phyloP scores from a whole-genome alignment of 805 yeast species.

The Teunomyces panamensis region DNA sequence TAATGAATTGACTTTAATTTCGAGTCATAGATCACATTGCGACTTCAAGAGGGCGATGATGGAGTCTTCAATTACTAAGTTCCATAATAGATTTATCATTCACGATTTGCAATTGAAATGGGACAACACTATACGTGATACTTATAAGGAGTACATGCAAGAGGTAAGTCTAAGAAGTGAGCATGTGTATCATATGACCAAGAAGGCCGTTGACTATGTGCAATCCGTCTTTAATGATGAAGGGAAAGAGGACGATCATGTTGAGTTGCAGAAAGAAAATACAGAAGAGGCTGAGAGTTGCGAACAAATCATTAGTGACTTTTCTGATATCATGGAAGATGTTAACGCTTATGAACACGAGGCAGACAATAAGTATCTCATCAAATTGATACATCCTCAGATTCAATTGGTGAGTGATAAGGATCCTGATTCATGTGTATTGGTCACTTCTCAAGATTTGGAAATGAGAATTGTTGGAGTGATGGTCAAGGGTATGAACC shows the following conservation, averaged over 20 bases:
- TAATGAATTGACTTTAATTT: constrained; percentile 25
- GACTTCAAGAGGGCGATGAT: constrained; percentile 23
- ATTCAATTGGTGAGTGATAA: constrained; percentile 58
- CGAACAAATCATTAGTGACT: neutral
- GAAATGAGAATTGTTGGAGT: constrained; percentile 51
- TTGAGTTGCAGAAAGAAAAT: constrained; percentile 17
- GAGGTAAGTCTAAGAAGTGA: constrained; percentile 43
- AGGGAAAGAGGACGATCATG: constrained; percentile 13
- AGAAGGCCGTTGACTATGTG: constrained; percentile 48
- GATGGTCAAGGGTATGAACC: constrained; percentile 40
- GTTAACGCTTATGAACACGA: constrained; percentile 41
- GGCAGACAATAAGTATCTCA: constrained; percentile 54
- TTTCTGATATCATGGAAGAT: constrained; percentile 36
- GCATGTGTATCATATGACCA: constrained; percentile 44
- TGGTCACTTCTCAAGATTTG: constrained; percentile 56
- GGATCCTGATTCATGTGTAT: constrained; percentile 46
- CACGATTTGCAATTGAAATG: constrained; percentile 76
- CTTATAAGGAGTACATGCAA: constrained; percentile 55
- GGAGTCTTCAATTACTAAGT: constrained; percentile 30
- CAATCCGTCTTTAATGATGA: constrained; percentile 35
- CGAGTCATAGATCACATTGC: constrained; percentile 25
- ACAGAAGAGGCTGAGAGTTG: neutral
- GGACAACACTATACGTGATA: constrained; percentile 68
- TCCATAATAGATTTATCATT: constrained; percentile 67
- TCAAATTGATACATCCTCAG: constrained; percentile 77